Percentiles rank a stretch among this genome's conserved stretches.
These are phyloP conservation scores for Chalaropsis ovoidea DNA, from an alignment of 2,329 filamentous ascomycete species.

Conservation along the genomic window DNA sequence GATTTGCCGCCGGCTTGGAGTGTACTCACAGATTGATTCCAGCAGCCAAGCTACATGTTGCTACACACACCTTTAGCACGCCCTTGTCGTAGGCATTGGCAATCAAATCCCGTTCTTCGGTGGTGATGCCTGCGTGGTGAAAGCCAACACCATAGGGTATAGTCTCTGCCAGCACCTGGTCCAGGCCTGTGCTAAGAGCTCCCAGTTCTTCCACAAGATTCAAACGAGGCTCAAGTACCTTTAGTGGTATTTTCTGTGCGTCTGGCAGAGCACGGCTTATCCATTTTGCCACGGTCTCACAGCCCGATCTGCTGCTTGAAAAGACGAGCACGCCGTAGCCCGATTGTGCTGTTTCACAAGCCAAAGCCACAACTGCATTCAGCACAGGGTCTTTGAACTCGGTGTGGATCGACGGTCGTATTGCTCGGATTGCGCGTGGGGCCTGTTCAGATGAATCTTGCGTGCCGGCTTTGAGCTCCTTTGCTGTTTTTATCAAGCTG, in stretches of 20 bases:
- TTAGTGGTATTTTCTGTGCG: slow-evolving; percentile 37
- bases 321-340: slow-evolving; percentile 66
- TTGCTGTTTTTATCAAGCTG: slow-evolving; percentile 48
- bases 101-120: slow-evolving; percentile 63
- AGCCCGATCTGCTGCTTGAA: slow-evolving; percentile 56
- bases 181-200: slow-evolving; percentile 55
- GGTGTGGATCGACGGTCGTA: slow-evolving; percentile 48
- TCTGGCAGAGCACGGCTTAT: slow-evolving; percentile 57
- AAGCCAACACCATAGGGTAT: slow-evolving; percentile 60
- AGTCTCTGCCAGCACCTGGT: slow-evolving; percentile 54
- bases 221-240: slow-evolving; percentile 47
- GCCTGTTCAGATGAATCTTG: slow-evolving; percentile 27
- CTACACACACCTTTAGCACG: slow-evolving; percentile 58
- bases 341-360: slow-evolving; percentile 56
- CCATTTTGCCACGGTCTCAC: slow-evolving; percentile 57
- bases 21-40: slow-evolving; percentile 58
- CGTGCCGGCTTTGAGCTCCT: slow-evolving; percentile 38
- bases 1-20: too few species aligned
- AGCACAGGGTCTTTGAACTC: slow-evolving; percentile 55
- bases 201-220: slow-evolving; percentile 58
- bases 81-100: slow-evolving; percentile 61
- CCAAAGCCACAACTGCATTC: slow-evolving; percentile 61
- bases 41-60: slow-evolving; percentile 70
- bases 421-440: slow-evolving; percentile 36
- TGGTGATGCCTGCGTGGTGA: slow-evolving; percentile 64